A percentile compares a stretch with the other conserved stretches of the same genome.
Conservation (phyloP, 2,329 filamentous ascomycete species). For the Rutstroemia sp. region DNA sequence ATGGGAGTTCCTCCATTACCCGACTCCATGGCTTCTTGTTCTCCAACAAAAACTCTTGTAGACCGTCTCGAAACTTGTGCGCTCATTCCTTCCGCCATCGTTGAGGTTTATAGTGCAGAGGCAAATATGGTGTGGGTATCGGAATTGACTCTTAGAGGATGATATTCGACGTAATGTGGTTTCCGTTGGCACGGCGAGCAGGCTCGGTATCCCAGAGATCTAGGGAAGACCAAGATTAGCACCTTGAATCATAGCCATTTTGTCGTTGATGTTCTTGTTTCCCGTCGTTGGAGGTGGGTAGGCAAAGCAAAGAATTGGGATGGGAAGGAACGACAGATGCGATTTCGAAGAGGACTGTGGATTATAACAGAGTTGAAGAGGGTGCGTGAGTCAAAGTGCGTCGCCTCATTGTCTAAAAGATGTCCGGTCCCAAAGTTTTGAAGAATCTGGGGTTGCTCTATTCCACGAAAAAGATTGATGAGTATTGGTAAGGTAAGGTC, state of each 20-base stretch:
- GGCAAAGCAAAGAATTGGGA: not conserved
- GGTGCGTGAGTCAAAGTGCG: not conserved
- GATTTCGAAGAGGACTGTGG: not conserved
- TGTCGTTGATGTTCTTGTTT: not conserved
- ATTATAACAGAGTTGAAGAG: not conserved
- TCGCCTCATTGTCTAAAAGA: not conserved
- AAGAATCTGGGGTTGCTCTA: not conserved
- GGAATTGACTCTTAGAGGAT: not conserved
- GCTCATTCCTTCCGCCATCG: constrained; percentile 10
- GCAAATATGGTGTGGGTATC: not conserved
- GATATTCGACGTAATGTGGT: not conserved
- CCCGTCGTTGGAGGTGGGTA: not conserved
- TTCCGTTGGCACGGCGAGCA: not conserved
- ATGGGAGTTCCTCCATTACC: not conserved
- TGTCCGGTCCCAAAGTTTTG: not conserved
- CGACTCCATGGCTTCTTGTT: constrained; percentile 11
- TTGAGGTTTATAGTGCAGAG: not conserved
- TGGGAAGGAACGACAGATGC: not conserved
- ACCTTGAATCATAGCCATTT: not conserved
- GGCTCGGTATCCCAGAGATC: not conserved
- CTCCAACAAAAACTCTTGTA: constrained; percentile 16
- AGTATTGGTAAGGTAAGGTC: not conserved
- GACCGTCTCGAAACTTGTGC: constrained; percentile 18
- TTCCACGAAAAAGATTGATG: not conserved
- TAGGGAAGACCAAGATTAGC: not conserved